phyloP scores from a whole-genome alignment of 352 stramenopile species.

The Globisporangium nodosum region DNA sequence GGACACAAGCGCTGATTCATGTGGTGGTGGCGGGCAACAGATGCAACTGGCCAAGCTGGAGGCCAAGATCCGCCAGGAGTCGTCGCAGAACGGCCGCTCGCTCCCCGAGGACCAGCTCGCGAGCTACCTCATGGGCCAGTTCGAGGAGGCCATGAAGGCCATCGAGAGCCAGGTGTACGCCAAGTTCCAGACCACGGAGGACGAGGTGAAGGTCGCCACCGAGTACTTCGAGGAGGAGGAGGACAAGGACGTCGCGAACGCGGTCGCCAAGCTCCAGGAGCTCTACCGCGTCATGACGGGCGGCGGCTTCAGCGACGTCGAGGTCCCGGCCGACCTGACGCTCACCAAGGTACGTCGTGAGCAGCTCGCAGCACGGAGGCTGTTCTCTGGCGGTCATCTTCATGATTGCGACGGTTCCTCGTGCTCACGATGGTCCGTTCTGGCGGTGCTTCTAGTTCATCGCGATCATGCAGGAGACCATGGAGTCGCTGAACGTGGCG shows the following conservation, averaged over 20 bases:
- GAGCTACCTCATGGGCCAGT: conserved; percentile 87
- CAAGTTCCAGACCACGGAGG: conserved; percentile 87
- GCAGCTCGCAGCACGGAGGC: no score
- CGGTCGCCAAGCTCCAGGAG: conserved; percentile 83
- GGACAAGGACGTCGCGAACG: conserved; percentile 81
- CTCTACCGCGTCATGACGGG: conserved; percentile 86
- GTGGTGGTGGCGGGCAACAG: conserved; percentile 15
- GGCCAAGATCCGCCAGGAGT: conserved; percentile 86
- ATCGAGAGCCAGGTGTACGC: conserved; percentile 87
- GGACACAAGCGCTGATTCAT: no score
- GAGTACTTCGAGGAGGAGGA: conserved; percentile 88
- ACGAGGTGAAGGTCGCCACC: conserved; percentile 80
- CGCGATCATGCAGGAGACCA: conserved; percentile 87
- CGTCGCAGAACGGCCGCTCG: conserved; percentile 73
- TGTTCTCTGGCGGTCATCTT: neutral
- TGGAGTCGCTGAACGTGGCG: conserved; percentile 86
- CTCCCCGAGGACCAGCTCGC: conserved; percentile 81
- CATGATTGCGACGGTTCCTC: neutral
- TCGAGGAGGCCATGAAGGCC: conserved; percentile 87
- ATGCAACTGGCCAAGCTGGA: conserved; percentile 86
- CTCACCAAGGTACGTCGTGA: conserved; percentile 46
- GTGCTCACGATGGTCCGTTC: neutral
- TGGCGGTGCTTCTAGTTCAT: conserved; percentile 46
- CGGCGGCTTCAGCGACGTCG: conserved; percentile 72
- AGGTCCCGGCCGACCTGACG: conserved; percentile 77